Conservation (phyloP, 202 grass and related monocot genomes). For the Panicum virgatum region DNA sequence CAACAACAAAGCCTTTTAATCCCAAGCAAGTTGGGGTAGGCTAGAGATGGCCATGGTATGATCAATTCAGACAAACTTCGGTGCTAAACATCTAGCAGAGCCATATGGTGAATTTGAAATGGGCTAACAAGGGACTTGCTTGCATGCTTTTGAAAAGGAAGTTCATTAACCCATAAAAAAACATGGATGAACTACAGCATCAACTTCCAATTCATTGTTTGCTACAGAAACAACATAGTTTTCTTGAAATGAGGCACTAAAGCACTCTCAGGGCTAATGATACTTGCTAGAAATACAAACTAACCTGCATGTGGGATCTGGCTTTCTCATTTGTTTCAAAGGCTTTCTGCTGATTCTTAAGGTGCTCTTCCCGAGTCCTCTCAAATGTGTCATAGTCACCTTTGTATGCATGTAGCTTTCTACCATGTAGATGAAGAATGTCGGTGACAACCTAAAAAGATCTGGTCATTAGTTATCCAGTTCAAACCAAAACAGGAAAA, state of each 20-base stretch:
- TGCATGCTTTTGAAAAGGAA: slow-evolving; percentile 1
- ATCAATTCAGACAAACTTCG: slow-evolving; percentile 8
- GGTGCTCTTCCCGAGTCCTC: slow-evolving; percentile 75
- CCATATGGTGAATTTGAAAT: slow-evolving; percentile 3
- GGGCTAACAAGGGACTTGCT: neutral
- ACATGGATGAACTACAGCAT: neutral
- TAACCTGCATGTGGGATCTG: slow-evolving; percentile 89
- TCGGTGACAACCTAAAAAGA: slow-evolving; percentile 89
- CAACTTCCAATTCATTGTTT: neutral
- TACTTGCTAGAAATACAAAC: slow-evolving; percentile 25
- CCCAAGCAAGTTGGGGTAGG: neutral
- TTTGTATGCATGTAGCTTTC: slow-evolving; percentile 91
- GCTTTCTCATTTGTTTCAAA: slow-evolving; percentile 89
- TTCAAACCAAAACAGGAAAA: slow-evolving; percentile 5
- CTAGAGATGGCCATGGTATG: neutral
- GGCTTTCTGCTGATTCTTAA: slow-evolving; percentile 96
- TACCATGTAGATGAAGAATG: slow-evolving; percentile 82
- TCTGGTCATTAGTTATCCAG: slow-evolving; percentile 21
- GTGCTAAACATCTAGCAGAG: slow-evolving; percentile 7
- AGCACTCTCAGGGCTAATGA: neutral
- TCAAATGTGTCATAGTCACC: slow-evolving; percentile 98
- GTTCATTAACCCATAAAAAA: slow-evolving; percentile 10
- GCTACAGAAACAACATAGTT: neutral
- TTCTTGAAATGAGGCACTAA: slow-evolving; percentile 2
- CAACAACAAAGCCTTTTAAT: neutral